Conservation (phyloP, 2,329 filamentous ascomycete species). For the Microcyclospora pomicola region DNA sequence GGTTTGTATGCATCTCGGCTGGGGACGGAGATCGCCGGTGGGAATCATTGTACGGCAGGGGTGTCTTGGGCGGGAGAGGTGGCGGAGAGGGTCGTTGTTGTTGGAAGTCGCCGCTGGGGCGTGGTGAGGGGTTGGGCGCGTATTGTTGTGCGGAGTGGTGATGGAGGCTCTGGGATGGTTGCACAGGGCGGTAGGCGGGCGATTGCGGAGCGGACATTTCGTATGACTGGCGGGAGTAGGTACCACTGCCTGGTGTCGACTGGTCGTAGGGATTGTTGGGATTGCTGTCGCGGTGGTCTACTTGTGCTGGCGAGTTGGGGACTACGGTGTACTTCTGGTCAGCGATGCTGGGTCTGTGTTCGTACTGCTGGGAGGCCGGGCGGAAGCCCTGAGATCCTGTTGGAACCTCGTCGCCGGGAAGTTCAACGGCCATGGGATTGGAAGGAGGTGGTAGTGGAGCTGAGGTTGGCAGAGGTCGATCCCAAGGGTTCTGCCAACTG, state of each 20-base stretch:
- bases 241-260: too few species aligned
- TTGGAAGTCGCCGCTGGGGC: conserved; percentile 11
- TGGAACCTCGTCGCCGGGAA: conserved; percentile 17
- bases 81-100: conserved; percentile 4
- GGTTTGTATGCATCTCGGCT: neutral
- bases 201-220: conserved; percentile 1
- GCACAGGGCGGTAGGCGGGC: conserved; percentile 1
- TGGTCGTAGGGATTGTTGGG: neutral
- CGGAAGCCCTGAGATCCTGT: conserved; percentile 11
- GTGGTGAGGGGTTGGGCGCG: conserved; percentile 1
- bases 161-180: conserved; percentile 1
- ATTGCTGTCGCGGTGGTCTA: neutral
- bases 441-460: conserved; percentile 20
- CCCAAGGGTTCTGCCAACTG: conserved; percentile 20
- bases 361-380: conserved; percentile 42
- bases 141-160: conserved; percentile 1
- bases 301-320: neutral
- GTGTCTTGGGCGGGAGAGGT: conserved; percentile 19
- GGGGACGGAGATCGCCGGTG: neutral
- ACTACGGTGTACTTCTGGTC: conserved; percentile 46
- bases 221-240: too few species aligned
- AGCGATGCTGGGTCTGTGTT: conserved; percentile 38
- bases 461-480: conserved; percentile 17
- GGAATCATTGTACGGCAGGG: conserved; percentile 15
- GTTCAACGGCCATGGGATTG: conserved; percentile 28